Percentiles rank a stretch among this genome's conserved stretches.
Conservation (phyloP, 2,329 filamentous ascomycete species). For the Botrytis paeoniae region DNA sequence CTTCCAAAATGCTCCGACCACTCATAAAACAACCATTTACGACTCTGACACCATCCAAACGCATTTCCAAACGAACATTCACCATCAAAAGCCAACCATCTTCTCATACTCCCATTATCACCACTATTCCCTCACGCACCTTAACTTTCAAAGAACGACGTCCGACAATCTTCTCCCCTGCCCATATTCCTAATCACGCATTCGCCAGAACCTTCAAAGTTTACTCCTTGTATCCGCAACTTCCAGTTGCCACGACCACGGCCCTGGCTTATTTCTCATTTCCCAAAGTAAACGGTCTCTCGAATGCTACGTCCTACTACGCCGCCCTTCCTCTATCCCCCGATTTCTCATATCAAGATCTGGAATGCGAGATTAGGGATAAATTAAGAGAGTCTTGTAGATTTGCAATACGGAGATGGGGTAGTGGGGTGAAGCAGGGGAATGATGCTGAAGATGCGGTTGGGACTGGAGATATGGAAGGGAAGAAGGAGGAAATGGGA, state of each 20-base stretch:
- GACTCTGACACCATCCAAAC: neutral
- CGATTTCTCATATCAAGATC: neutral
- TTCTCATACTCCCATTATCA: rapidly evolving
- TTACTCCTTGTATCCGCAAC: neutral
- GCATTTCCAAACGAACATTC: neutral
- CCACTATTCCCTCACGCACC: neutral
- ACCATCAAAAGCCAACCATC: neutral
- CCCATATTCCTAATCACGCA: neutral
- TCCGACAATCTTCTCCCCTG: neutral
- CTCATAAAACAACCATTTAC: neutral
- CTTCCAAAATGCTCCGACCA: neutral
- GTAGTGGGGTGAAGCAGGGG: neutral
- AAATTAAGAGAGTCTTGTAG: neutral
- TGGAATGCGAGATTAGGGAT: neutral
- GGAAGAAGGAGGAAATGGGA: neutral
- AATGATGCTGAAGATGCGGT: neutral
- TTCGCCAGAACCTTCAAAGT: neutral
- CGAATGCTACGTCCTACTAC: neutral
- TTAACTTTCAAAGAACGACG: neutral
- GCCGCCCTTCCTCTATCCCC: neutral
- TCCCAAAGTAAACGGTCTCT: neutral
- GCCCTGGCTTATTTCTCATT: neutral
- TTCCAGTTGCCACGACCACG: neutral
- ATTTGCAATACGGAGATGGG: neutral
- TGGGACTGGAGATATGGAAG: neutral